Evolutionary conservation across 345 rosid species (phyloP).

Genomic region (Carallia brachiata): DNA sequence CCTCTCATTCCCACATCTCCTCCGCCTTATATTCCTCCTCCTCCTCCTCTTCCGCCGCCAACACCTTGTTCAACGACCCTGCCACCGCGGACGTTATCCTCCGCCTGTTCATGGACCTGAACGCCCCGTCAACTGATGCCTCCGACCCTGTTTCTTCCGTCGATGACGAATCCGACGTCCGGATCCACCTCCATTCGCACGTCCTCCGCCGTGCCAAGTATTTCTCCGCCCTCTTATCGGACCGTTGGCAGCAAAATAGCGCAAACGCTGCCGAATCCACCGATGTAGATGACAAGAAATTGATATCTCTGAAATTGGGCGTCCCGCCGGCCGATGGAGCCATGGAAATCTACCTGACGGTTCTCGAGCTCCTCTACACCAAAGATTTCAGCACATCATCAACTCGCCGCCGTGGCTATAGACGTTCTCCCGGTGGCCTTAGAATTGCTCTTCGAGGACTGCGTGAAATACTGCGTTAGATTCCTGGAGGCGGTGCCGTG

Average conservation of each 20-base stretch:
- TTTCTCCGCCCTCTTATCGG: constrained; percentile 60
- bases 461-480: constrained; percentile 42
- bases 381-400: constrained; percentile 37
- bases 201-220: constrained; percentile 56
- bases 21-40: constrained; percentile 1
- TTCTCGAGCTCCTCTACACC: constrained; percentile 53
- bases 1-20: constrained; percentile 20
- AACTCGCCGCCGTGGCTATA: constrained; percentile 43
- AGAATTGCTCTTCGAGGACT: constrained; percentile 59
- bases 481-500: constrained; percentile 74
- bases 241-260: constrained; percentile 43
- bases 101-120: constrained; percentile 31
- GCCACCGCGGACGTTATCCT: constrained; percentile 52
- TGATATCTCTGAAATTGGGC: constrained; percentile 26
- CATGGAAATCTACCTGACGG: constrained; percentile 37
- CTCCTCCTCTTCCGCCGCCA: constrained; percentile 1
- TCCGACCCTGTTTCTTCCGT: constrained; percentile 8
- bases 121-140: constrained; percentile 15
- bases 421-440: constrained; percentile 59
- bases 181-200: constrained; percentile 59
- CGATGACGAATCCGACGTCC: constrained; percentile 27
- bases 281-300: neutral
- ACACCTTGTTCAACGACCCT: constrained; percentile 38
- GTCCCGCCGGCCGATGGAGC: constrained; percentile 32
- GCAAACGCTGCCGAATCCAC: neutral